Percentiles rank a stretch among this genome's conserved stretches.
Evolutionary conservation across 192 early-diverging fungal species (phyloP).

Genomic region (Globomyces pollinis-pini): DNA sequence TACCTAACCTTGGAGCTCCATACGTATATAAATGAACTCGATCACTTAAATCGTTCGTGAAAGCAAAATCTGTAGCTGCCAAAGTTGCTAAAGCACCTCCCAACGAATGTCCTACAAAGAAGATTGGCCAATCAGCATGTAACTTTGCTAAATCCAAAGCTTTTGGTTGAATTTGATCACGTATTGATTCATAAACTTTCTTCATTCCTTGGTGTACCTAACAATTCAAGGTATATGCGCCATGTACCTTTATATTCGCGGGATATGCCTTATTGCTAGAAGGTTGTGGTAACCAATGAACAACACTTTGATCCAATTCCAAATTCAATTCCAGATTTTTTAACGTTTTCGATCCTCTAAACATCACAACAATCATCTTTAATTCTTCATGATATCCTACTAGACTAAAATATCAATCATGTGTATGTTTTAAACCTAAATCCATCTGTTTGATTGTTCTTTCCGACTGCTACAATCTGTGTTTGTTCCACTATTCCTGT

Average conservation of each 20-base stretch:
- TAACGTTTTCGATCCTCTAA: background rate
- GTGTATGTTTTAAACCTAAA: too few relatives aligned
- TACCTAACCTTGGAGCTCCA: constrained; percentile 1
- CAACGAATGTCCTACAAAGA: constrained; percentile 14
- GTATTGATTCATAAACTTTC: background rate
- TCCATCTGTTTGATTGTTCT: background rate
- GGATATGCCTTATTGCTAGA: too few relatives aligned
- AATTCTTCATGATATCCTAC: constrained; percentile 4
- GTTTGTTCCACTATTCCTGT: background rate
- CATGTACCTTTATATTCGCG: too few relatives aligned
- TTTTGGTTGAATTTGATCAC: background rate
- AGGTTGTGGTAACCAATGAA: too few relatives aligned
- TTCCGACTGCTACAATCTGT: background rate
- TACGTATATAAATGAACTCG: constrained; percentile 9
- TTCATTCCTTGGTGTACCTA: background rate
- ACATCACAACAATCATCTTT: constrained; percentile 3
- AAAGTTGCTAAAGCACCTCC: constrained; percentile 9
- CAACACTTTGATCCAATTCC: too few relatives aligned
- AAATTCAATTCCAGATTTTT: too few relatives aligned
- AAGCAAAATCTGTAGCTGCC: constrained; percentile 6
- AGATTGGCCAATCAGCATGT: constrained; percentile 5
- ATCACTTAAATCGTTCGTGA: background rate
- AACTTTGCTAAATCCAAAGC: background rate
- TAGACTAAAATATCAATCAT: too few relatives aligned
- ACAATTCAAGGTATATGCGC: background rate